Evolutionary conservation across 1,284 basidiomycete genomes (phyloP), one percentile per base, ranked within the genome.

Genomic region (Agroathelia rolfsii): DNA sequence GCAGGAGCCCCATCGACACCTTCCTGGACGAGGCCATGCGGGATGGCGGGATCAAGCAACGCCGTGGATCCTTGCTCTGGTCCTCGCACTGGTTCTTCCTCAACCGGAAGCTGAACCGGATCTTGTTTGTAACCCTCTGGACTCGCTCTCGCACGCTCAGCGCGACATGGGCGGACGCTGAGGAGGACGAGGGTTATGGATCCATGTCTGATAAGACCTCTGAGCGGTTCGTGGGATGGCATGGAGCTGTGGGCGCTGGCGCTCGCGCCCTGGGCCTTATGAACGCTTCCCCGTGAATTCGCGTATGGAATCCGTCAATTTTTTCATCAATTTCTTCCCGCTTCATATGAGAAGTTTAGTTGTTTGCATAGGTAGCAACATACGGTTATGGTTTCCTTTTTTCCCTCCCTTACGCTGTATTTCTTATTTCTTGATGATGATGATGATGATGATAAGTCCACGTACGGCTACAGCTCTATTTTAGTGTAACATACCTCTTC

Each of bases 71-170:
- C 4, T 64, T 97, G 37, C 66, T 97, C 5, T 97, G 93, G 94
- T 90, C 87, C 21, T 92, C 88, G 10, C 90, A 96, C 54, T 95
- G 90, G 76, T 96, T 98, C 65, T 95, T 98, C 66, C 70, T 93
- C 53, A 95, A 93, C 64, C 74, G 82, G 52, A 94, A 89, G 53
- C 62, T 80, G 59, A 97, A 95, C 64, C 77, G 94, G 13, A 79
- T 98, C 47, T 58, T 98, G 31, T 97, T 95, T 56, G 75, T 96
- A 39, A 87, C 88, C 1, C 78, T 90, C 5, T 96, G 90, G 88
- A 87, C 89, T n/a, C 72, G 83, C 23, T 81, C 84, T 34, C 72
- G 70, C 45, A 69, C 72, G 30, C 59, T 73, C 10, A 57, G 59
- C 10, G 56, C 70, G 20, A 64, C 64, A 33, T 78, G 69, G 64